Base-by-base conservation (phyloP, 2,329 filamentous ascomycete genomes). In the Aureobasidium vineae region DNA sequence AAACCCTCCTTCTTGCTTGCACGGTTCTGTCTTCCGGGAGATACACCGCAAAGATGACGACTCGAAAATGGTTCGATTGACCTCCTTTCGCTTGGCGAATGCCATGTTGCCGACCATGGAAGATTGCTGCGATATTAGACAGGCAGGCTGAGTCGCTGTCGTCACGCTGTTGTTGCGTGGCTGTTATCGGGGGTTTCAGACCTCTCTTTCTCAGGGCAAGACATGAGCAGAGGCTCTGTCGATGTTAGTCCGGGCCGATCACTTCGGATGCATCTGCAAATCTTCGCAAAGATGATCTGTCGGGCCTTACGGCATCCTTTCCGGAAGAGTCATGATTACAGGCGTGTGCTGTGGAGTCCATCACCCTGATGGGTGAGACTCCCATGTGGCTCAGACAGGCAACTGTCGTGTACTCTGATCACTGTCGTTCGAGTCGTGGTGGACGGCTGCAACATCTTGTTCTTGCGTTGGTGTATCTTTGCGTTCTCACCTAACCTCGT, bases 21-120 rank as follows among this genome's bases (percentile, higher is more conserved):
- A 28, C 41, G 40, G 40, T 26, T 47, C 8, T n/a, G 16, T 38
- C 28, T 11, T 3, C n/a, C 57, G 57, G 57, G 45, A 49, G 43
- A 61, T 49, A 21, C 43, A 50, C 57, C n/a, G 7, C 57, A 47
- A 38, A n/a, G 57, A 61, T 61, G 57, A 61, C 57, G 57, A 61
- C 11, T 61, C 26, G 23, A 43, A 2, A 31, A 26, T 21, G 33
- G 33, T 36, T 36, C 33, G 33, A 36, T 10, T 13, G 33, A 13
- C 8, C 2, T 3, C 13, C 10, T 36, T 36, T 36, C 28, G 28
- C 5, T 6, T 31, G 28, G 33, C 3, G 33, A 36, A 3, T 13
- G n/a, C n/a, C 33, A 36, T 36, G 11, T 36, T 36, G 33, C 8
- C 33, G 33, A 36, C 11, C 8, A 11, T 36, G 33, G 13, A 36